phyloP scores from a whole-genome alignment of 2,329 filamentous ascomycete genomes.

The Fusarium liriodendri region DNA sequence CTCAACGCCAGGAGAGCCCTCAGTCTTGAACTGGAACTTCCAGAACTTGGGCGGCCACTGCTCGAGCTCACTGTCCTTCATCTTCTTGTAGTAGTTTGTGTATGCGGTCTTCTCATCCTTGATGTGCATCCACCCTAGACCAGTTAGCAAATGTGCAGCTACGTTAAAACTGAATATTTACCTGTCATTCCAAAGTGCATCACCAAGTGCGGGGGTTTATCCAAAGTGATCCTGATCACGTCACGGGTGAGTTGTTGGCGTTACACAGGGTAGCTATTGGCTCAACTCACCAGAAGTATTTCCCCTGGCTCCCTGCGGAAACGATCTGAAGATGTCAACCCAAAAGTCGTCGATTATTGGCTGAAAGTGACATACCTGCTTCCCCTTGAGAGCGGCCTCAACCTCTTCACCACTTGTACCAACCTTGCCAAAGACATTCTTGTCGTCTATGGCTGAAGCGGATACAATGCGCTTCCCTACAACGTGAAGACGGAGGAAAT shows the following conservation, averaged over 20 bases:
- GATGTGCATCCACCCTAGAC: slow-evolving; percentile 85
- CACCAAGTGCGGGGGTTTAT: slow-evolving; percentile 84
- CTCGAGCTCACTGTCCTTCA: slow-evolving; percentile 67
- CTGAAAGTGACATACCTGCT: slow-evolving; percentile 59
- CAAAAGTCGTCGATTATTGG: neutral
- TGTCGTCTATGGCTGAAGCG: slow-evolving; percentile 80
- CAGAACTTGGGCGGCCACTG: slow-evolving; percentile 90
- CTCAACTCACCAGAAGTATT: slow-evolving; percentile 84
- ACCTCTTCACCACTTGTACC: slow-evolving; percentile 84
- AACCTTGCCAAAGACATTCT: slow-evolving; percentile 89
- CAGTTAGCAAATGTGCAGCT: slow-evolving; percentile 4
- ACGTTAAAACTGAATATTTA: slow-evolving; percentile 36
- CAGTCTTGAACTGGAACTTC: slow-evolving; percentile 83
- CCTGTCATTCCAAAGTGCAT: slow-evolving; percentile 87
- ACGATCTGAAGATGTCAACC: slow-evolving; percentile 55
- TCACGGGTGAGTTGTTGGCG: slow-evolving; percentile 5
- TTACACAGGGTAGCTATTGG: neutral
- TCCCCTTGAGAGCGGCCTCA: slow-evolving; percentile 77
- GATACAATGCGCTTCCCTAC: slow-evolving; percentile 82
- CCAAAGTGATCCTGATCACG: slow-evolving; percentile 62
- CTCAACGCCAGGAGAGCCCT: slow-evolving; percentile 64
- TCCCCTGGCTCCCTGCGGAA: slow-evolving; percentile 85
- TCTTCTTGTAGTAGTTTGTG: slow-evolving; percentile 83
- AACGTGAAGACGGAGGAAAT: slow-evolving; percentile 85
- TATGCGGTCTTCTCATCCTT: slow-evolving; percentile 81